Conservation (phyloP, 2,329 filamentous ascomycete genomes). For the Aspergillus intermedius region DNA sequence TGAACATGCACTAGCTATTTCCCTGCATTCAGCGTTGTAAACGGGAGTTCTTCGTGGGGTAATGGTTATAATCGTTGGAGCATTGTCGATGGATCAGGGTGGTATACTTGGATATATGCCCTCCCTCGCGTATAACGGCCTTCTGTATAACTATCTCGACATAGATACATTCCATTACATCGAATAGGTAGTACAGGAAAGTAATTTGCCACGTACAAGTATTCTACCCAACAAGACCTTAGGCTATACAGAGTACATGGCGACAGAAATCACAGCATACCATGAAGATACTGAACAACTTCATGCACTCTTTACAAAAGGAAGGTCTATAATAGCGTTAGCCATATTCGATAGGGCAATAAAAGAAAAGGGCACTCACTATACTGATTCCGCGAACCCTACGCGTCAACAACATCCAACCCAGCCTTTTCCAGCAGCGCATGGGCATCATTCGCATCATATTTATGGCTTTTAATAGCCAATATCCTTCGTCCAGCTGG, state of each 20-base stretch:
- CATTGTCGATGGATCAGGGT: too few species aligned
- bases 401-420: background rate
- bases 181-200: too few species aligned
- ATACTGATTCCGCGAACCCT: background rate
- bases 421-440: slow-evolving; percentile 2
- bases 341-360: background rate
- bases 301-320: background rate
- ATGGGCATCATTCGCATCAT: slow-evolving; percentile 4
- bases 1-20: background rate
- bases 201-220: too few species aligned
- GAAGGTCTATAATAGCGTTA: background rate
- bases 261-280: background rate
- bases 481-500: background rate
- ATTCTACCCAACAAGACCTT: too few species aligned
- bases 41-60: too few species aligned
- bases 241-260: too few species aligned
- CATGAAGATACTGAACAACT: background rate
- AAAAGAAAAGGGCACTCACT: background rate
- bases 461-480: slow-evolving; percentile 7
- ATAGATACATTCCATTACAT: too few species aligned
- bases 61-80: too few species aligned
- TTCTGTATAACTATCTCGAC: too few species aligned
- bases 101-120: too few species aligned
- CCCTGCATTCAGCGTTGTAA: background rate
- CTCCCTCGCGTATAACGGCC: too few species aligned